Evolutionary conservation across 768 basidiomycete genomes (phyloP), one percentile per base, ranked within the genome.

Genomic region (Lactarius pseudohatsudake): DNA sequence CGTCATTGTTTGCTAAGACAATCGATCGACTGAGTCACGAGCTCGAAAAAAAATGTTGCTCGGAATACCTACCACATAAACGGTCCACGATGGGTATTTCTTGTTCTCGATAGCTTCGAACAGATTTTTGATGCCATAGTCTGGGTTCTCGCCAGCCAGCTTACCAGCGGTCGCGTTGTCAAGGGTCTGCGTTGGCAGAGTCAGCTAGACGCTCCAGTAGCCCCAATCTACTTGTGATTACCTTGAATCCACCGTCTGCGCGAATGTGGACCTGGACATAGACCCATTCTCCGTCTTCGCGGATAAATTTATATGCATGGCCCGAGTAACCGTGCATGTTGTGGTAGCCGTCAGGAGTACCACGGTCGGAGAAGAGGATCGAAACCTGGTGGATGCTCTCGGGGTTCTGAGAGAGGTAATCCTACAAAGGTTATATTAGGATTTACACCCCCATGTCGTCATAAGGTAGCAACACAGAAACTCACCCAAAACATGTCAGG

Each of bases 291-390:
- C 93, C 94, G 60, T 95, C 87, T 1, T 81, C 85, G 79, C 94
- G 94, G 77, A 91, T 82, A 77, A 94, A 86, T 76, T 95, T 92
- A 83, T 83, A 92, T 38, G 95, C 89, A 83, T 97, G 94, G 18
- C 96, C 92, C 59, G 91, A 92, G 82, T 95, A 97, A 2, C 94
- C 96, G 78, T 98, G 92, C 86, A 87, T 81, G 68, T 88, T 81
- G 78, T 91, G 87, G 80, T 80, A 95, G n/a, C 86, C 94, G 77
- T 88, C 89, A 67, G 96, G 96, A 64, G 94, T 97, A 57, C 93
- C 90, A 73, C 96, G 92, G 78, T 98, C 96, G n/a, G 91, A 91
- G 81, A 97, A 89, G 66, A 93, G 83, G 76, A 96, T 96, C 84
- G 92, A 82, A 72, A 92, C 80, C 78, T 94, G 92, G 76, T 94